These are phyloP conservation scores for Kregervanrija pseudodelftensis DNA, from an alignment of 805 yeast genomes.

Conservation along the genomic window DNA sequence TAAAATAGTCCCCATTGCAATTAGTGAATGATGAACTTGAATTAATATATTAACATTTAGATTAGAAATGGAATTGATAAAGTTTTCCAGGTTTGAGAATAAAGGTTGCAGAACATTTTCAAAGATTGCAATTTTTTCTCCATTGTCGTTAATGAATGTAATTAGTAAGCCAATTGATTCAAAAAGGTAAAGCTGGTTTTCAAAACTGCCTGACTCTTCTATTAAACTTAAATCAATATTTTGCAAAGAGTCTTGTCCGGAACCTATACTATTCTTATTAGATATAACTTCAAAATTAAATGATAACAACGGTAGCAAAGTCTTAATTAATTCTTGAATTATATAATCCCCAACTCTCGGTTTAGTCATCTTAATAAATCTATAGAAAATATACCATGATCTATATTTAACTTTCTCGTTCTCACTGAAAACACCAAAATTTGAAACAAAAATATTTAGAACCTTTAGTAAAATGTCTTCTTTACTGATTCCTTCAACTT, in stretches of 20 bases:
- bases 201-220: conserved; percentile 61
- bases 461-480: conserved; percentile 51
- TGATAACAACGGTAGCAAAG: conserved; percentile 53
- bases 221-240: conserved; percentile 28
- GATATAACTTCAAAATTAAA: conserved; percentile 48
- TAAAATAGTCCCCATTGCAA: conserved; percentile 86
- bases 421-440: conserved; percentile 72
- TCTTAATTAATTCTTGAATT: conserved; percentile 50
- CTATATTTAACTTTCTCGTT: conserved; percentile 71
- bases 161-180: conserved; percentile 82
- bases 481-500: conserved; percentile 34
- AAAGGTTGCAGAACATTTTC: conserved; percentile 70
- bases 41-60: conserved; percentile 41
- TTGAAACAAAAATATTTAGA: conserved; percentile 71
- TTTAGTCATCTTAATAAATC: conserved; percentile 72
- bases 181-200: conserved; percentile 72
- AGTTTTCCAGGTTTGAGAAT: conserved; percentile 60
- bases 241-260: conserved; percentile 14
- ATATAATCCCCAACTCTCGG: conserved; percentile 47
- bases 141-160: conserved; percentile 40
- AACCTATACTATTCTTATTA: conserved; percentile 16
- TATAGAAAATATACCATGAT: conserved; percentile 83
- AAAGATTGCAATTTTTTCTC: conserved; percentile 38
- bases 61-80: conserved; percentile 36
- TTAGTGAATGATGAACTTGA: conserved; percentile 78